Evolutionary conservation across 768 basidiomycete species (phyloP), one percentile per base, ranked within the genome.

Genomic region (Amanita brunnescens): DNA sequence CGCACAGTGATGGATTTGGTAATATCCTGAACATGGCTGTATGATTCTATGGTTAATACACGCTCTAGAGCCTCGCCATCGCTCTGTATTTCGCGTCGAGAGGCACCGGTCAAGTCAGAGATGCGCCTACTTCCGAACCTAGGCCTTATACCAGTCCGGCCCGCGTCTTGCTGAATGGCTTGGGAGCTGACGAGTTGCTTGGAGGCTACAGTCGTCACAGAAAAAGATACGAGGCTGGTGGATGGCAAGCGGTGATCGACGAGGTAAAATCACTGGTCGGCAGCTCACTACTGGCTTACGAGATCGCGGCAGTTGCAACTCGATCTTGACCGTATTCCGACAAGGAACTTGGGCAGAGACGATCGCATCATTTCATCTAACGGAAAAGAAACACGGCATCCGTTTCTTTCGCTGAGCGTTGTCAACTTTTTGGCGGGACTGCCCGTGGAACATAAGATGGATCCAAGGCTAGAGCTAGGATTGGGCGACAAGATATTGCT

Each of bases 141-240:
- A 59, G 59, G 16, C 68, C 72, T 6, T 95, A 96, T 66, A 74
- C 68, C 0, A 93, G 87, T 55, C 64, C 73, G 6, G 91, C 96
- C 0, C 78, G 80, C 39, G 92, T 98, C 0, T 70, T 97, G 7
- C 69, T 99, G 21, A 94, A 83, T 55, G 96, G 96, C 1, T 71
- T 99, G 6, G 96, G 96, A 0, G 90, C 96, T 1, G 96, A 99
- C 62, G 96, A 99, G 63, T 74, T 97, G 35, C 73, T 99, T 4
- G 96, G 93, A 2, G 96, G 96, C 1, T 99, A 99, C 64, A 79
- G 88, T 2, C 75, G 96, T 52, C 93, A 97, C 69, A 78, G 91
- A 6, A 78, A 81, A 8, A 87, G 83, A 1, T 98, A 79, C 62
- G 73, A 68, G 5, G 58, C 64, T 6, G 77, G 74, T 16, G 81